phyloP scores from a whole-genome alignment of 805 yeast species.

The Cyberlindnera maclurae region DNA sequence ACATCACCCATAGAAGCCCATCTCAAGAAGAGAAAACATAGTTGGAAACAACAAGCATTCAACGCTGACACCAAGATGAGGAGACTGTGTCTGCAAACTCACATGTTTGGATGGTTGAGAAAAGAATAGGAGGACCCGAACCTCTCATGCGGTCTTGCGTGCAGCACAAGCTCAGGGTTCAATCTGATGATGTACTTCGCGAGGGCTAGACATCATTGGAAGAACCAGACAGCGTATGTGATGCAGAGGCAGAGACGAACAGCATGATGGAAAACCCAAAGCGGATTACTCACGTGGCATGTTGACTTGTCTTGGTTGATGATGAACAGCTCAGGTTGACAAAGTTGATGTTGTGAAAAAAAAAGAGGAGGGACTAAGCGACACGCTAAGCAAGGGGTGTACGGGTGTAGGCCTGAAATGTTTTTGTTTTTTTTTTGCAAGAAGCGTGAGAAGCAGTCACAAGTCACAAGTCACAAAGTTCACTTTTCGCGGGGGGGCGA shows the following conservation, averaged over 20 bases:
- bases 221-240: not conserved
- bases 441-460: too few relatives aligned
- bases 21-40: conserved; percentile 4
- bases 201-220: not conserved
- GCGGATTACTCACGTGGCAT: conserved; percentile 24
- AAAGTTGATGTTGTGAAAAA: not conserved
- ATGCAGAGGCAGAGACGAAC: conserved; percentile 1
- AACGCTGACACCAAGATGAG: conserved; percentile 4
- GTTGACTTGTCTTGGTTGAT: conserved; percentile 16
- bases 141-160: conserved; percentile 34
- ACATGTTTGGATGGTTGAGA: conserved; percentile 1
- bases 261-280: conserved; percentile 1
- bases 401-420: too few relatives aligned
- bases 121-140: conserved; percentile 58
- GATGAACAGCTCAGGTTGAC: not conserved
- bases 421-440: too few relatives aligned
- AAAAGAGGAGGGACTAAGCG: too few relatives aligned
- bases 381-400: not conserved
- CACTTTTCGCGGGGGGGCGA: too few relatives aligned
- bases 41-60: conserved; percentile 1
- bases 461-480: too few relatives aligned
- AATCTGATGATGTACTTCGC: too few relatives aligned
- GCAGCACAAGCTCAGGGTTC: not conserved
- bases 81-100: conserved; percentile 6
- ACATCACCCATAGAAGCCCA: conserved; percentile 25